Conservation (phyloP, 805 yeast species). For the Maudiozyma turicensis region DNA sequence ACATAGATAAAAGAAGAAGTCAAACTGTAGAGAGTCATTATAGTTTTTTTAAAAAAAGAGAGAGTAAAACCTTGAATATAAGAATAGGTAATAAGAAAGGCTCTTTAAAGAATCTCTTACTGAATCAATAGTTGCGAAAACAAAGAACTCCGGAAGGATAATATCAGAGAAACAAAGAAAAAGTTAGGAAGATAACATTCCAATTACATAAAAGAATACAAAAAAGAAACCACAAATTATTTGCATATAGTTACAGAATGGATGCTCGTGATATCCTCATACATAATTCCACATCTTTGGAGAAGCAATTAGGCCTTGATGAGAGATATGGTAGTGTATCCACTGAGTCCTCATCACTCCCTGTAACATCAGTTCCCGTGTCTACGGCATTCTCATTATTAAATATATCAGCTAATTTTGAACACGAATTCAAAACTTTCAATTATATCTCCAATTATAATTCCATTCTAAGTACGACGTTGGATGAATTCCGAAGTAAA, state of each 20-base stretch:
- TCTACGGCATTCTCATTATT: not conserved
- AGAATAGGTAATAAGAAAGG: too few relatives aligned
- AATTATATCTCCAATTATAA: conserved; percentile 3
- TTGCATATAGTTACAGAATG: not conserved
- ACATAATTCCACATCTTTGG: not conserved
- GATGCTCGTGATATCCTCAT: not conserved
- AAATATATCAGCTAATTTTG: not conserved
- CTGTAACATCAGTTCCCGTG: not conserved
- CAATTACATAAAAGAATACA: not conserved
- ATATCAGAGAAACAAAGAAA: too few relatives aligned
- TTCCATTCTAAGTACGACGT: conserved; percentile 1
- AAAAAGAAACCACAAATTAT: not conserved
- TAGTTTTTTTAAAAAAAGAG: too few relatives aligned
- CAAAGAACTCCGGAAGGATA: too few relatives aligned
- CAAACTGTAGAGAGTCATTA: too few relatives aligned
- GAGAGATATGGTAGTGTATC: not conserved
- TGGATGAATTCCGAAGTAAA: not conserved
- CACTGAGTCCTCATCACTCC: not conserved
- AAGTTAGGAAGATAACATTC: not conserved
- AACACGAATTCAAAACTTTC: conserved; percentile 1
- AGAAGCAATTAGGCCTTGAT: not conserved
- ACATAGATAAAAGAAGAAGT: too few relatives aligned
- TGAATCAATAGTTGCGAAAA: too few relatives aligned
- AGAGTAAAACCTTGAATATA: too few relatives aligned
- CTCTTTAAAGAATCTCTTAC: too few relatives aligned